phyloP scores from a whole-genome alignment of 768 basidiomycete species.

The Pleurotus eryngii region DNA sequence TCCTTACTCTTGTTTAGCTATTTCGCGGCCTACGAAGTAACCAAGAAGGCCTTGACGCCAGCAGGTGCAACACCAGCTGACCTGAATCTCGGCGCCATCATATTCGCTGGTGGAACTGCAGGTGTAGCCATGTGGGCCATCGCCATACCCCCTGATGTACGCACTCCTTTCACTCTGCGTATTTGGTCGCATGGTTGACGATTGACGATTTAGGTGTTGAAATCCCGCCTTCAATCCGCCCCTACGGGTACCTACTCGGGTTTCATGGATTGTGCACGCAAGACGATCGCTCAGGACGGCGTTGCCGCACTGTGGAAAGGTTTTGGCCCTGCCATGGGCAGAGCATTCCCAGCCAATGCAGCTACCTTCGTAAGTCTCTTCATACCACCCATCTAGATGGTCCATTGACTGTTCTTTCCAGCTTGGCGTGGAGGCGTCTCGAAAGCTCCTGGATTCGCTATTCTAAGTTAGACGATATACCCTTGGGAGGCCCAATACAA shows the following conservation, averaged over 20 bases:
- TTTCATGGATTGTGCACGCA: conserved; percentile 86
- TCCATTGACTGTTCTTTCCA: conserved; percentile 23
- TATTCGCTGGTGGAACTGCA: conserved; percentile 90
- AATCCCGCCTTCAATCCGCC: conserved; percentile 94
- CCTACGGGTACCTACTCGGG: conserved; percentile 98
- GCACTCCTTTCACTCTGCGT: conserved; percentile 22
- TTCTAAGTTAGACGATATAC: conserved; percentile 32
- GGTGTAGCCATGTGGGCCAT: conserved; percentile 98
- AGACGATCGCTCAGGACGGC: conserved; percentile 90
- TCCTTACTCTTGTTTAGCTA: conserved; percentile 51
- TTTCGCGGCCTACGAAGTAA: conserved; percentile 95
- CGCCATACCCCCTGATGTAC: conserved; percentile 94
- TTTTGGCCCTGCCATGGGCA: conserved; percentile 94
- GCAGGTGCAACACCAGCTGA: conserved; percentile 75
- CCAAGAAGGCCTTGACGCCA: conserved; percentile 84
- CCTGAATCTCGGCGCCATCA: conserved; percentile 81
- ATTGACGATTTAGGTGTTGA: conserved; percentile 65
- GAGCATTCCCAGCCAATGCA: conserved; percentile 97
- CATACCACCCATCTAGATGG: neutral
- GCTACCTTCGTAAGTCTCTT: conserved; percentile 75
- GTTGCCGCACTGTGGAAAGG: conserved; percentile 91
- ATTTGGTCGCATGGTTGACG: neutral
- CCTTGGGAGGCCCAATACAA: neutral
- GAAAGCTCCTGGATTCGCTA: conserved; percentile 74
- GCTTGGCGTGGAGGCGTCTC: conserved; percentile 91